Percentiles rank a stretch among this genome's conserved stretches.
phyloP scores from a whole-genome alignment of 2,329 filamentous ascomycete genomes.

The Dothideomycetes sp. region DNA sequence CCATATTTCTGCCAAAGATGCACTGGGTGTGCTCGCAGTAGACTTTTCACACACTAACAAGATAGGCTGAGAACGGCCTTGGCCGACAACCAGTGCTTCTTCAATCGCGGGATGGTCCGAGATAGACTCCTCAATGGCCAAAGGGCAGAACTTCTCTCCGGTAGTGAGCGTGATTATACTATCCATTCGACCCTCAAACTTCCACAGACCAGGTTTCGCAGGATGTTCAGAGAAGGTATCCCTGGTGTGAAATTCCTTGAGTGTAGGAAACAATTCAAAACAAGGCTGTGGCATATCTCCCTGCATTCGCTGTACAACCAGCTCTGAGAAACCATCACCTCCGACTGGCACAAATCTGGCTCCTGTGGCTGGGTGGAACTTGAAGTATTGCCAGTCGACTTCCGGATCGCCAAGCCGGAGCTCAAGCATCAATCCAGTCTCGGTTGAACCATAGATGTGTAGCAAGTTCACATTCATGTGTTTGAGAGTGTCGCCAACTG shows the following conservation, averaged over 20 bases:
- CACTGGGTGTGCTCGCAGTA: neutral
- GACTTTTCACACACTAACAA: conserved; percentile 11
- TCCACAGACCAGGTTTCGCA: conserved; percentile 15
- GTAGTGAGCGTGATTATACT: conserved; percentile 19
- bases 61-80: conserved; percentile 17
- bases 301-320: conserved; percentile 23
- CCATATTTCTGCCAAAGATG: neutral
- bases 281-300: conserved; percentile 16
- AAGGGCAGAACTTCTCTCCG: conserved; percentile 19
- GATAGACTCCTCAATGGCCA: conserved; percentile 13
- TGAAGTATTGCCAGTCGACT: conserved; percentile 12
- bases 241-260: conserved; percentile 17
- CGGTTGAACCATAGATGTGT: conserved; percentile 8
- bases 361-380: conserved; percentile 11
- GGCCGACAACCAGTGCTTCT: conserved; percentile 22
- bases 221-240: conserved; percentile 19
- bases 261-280: conserved; percentile 20
- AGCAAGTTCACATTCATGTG: neutral
- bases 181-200: conserved; percentile 17
- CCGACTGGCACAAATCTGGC: conserved; percentile 5
- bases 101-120: conserved; percentile 16
- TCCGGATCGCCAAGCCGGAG: conserved; percentile 9
- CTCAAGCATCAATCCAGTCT: conserved; percentile 10
- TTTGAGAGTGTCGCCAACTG: neutral
- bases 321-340: conserved; percentile 20